phyloP scores from a whole-genome alignment of 2,329 filamentous ascomycete genomes.

The Lasiodiplodia gonubiensis region DNA sequence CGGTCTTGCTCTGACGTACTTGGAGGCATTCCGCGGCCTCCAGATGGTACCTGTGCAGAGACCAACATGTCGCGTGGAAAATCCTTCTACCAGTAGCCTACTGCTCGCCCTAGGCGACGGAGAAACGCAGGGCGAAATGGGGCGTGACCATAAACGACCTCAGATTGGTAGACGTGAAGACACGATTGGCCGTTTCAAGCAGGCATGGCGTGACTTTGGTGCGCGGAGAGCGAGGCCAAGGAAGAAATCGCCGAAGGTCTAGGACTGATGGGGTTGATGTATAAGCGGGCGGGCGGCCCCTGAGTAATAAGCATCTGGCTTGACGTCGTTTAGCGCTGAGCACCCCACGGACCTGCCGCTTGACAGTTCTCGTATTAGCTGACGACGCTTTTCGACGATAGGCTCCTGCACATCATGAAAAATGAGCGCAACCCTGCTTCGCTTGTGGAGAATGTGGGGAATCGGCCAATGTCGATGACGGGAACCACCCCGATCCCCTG shows the following conservation, averaged over 20 bases:
- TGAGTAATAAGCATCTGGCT: conserved; percentile 11
- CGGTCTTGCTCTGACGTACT: conserved; percentile 15
- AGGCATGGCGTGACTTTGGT: conserved; percentile 19
- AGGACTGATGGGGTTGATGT: conserved; percentile 8
- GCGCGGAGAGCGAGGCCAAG: conserved; percentile 11
- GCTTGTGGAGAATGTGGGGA: conserved; percentile 22
- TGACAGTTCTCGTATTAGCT: conserved; percentile 22
- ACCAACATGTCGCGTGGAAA: background rate
- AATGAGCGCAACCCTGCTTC: conserved; percentile 7
- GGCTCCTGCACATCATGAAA: conserved; percentile 25
- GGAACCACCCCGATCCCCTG: conserved; percentile 17
- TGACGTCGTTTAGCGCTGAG: conserved; percentile 3
- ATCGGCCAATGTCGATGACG: conserved; percentile 16
- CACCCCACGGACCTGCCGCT: conserved; percentile 17
- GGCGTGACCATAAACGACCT: background rate
- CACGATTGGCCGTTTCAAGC: conserved; percentile 17
- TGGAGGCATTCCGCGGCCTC: conserved; percentile 15
- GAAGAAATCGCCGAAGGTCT: conserved; percentile 5
- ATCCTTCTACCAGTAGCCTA: conserved; percentile 2
- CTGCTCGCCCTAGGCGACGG: background rate
- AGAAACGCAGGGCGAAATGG: conserved; percentile 8
- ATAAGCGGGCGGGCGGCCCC: conserved; percentile 18
- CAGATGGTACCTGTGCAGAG: conserved; percentile 19
- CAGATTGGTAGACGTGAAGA: background rate
- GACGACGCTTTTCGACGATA: conserved; percentile 24